A percentile compares a stretch with the other conserved stretches of the same genome.
These are phyloP conservation scores for Trichophyton benhamiae DNA, from an alignment of 2,329 filamentous ascomycete species.

Conservation along the genomic window DNA sequence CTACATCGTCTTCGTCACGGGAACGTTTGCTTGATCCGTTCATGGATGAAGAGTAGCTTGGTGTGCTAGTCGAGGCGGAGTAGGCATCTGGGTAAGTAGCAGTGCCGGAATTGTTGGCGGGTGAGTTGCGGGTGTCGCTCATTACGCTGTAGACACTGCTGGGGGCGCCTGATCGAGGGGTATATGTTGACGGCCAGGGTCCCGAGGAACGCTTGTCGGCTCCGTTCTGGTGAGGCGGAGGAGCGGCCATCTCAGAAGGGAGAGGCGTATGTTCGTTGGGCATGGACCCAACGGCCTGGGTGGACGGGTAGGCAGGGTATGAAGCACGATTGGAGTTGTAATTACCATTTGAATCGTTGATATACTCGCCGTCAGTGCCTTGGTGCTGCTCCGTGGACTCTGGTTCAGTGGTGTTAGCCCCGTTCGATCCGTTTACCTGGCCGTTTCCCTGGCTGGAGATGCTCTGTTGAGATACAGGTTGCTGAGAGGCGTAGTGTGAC, in stretches of 20 bases:
- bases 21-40: slow-evolving; percentile 55
- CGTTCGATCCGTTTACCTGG: slow-evolving; percentile 41
- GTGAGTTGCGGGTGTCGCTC: slow-evolving; percentile 58
- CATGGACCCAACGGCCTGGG: slow-evolving; percentile 52
- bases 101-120: slow-evolving; percentile 51
- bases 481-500: slow-evolving; percentile 54
- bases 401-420: slow-evolving; percentile 42
- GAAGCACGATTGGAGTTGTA: slow-evolving; percentile 61
- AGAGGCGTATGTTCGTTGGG: slow-evolving; percentile 63
- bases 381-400: slow-evolving; percentile 48
- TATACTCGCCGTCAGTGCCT: slow-evolving; percentile 55
- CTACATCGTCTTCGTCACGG: slow-evolving; percentile 52
- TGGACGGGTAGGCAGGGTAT: slow-evolving; percentile 59
- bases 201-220: slow-evolving; percentile 73
- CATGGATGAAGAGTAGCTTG: slow-evolving; percentile 42
- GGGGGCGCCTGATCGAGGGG: slow-evolving; percentile 55
- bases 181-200: slow-evolving; percentile 66
- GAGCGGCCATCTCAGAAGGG: slow-evolving; percentile 70
- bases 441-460: slow-evolving; percentile 51
- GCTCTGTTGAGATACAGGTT: slow-evolving; percentile 48
- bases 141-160: slow-evolving; percentile 85
- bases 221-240: slow-evolving; percentile 57
- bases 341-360: slow-evolving; percentile 59
- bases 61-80: slow-evolving; percentile 12
- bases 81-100: slow-evolving; percentile 65